These are phyloP conservation scores for Dactylella cylindrospora DNA, from an alignment of 2,329 filamentous ascomycete genomes.

Conservation along the genomic window DNA sequence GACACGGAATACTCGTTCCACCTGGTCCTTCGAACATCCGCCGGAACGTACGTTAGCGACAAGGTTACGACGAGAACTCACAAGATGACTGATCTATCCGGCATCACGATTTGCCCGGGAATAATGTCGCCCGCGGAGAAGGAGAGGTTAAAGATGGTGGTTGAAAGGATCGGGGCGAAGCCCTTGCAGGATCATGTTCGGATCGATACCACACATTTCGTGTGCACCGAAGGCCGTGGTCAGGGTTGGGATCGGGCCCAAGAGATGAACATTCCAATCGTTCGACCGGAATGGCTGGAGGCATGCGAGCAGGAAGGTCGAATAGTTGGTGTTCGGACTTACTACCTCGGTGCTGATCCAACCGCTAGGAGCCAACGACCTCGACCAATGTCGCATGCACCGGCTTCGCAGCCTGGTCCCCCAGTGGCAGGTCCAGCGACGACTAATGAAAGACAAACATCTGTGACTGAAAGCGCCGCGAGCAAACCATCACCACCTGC, in stretches of 20 bases:
- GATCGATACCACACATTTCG: conserved; percentile 98
- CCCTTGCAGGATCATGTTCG: conserved; percentile 77
- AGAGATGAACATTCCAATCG: conserved; percentile 96
- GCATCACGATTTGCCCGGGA: conserved; percentile 90
- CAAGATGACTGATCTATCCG: conserved; percentile 96
- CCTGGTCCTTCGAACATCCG: conserved; percentile 83
- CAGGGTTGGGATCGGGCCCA: conserved; percentile 92
- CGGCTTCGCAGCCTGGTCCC: conserved; percentile 5
- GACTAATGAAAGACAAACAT: conserved; percentile 20
- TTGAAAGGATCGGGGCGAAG: conserved; percentile 89
- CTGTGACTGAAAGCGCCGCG: conserved; percentile 7
- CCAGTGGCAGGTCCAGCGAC: not conserved
- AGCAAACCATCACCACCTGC: not conserved
- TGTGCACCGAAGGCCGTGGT: conserved; percentile 89
- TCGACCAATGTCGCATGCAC: conserved; percentile 19
- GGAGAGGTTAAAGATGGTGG: conserved; percentile 71
- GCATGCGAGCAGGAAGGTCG: conserved; percentile 92
- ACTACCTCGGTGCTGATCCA: conserved; percentile 82
- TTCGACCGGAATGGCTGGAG: conserved; percentile 94
- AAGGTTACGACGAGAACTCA: conserved; percentile 85
- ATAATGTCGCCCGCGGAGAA: conserved; percentile 70
- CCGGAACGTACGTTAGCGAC: conserved; percentile 81
- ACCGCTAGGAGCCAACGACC: conserved; percentile 23
- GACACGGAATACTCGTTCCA: conserved; percentile 96
- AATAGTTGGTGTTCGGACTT: conserved; percentile 90